Evolutionary conservation across 768 basidiomycete species (phyloP), one percentile per base, ranked within the genome.

Genomic region (Boletus barrowsii): DNA sequence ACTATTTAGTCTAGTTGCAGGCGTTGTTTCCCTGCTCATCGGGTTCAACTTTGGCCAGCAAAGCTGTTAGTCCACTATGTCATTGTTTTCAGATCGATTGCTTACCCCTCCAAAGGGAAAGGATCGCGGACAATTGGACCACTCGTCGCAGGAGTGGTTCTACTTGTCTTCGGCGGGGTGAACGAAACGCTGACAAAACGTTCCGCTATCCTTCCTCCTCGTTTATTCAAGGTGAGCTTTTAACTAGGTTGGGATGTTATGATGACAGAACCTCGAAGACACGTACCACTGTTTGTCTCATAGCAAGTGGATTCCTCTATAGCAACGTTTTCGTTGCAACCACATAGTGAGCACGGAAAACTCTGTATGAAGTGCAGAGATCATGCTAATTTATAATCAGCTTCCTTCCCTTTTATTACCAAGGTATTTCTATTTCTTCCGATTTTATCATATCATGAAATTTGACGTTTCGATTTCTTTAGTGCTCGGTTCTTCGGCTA

Each of bases 371-470:
- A 6, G 14, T 1, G n/a, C 3, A 24, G 14, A 1, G 26, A 1
- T 26, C 9, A 10, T 18, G 13, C 44, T 54, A 8, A 65, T 40
- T 8, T 47, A 33, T 35, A 35, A 1, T 17, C 20, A 68, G 67
- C 66, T 90, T 90, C 63, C 79, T 92, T 22, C 89, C 89, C 0
- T 67, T 91, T 4, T 91, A 86, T 65, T 92, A 77, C 66, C 89
- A 92, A 72, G 66, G 66, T 6, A 35, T 18, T 11, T 14, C 26
- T 6, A 35, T 18, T 11, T 14, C 26, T 40, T 17, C n/a, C 11
- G 3, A 3, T 18, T 26, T 26, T 14, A 4, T 36, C 18, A n/a
- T 22, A 26, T 22, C 11, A 8, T 4, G 5, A 5, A 30, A 43
- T 37, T 15, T 53, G 44, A 60, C 22, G 8, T 29, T 29, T 35